A percentile compares a stretch with the other conserved stretches of the same genome.
Conservation (phyloP, 192 early-diverging fungal species). For the Oehlia diaphana region DNA sequence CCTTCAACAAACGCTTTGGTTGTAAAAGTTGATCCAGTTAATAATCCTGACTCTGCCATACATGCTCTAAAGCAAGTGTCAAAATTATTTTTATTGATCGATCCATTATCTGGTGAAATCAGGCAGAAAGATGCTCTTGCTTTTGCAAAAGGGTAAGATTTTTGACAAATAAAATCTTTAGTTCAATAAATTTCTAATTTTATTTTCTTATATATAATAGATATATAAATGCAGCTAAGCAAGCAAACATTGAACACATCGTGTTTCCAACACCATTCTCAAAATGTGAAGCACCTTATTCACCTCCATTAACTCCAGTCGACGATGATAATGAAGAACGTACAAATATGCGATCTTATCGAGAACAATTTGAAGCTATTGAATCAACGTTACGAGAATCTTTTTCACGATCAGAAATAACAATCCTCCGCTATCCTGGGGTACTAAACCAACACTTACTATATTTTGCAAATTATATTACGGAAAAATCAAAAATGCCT, state of each 20-base stretch:
- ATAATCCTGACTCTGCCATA: neutral
- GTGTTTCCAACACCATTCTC: slow-evolving; percentile 11
- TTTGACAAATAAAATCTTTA: neutral
- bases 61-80: neutral
- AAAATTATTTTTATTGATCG: slow-evolving; percentile 9
- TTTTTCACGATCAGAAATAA: neutral
- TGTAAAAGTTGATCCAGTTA: slow-evolving; percentile 6
- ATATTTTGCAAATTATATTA: neutral
- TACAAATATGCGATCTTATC: neutral
- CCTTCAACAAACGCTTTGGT: neutral
- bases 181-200: neutral
- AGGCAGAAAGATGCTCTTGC: neutral
- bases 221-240: slow-evolving; percentile 17
- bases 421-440: slow-evolving; percentile 2
- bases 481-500: neutral
- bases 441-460: slow-evolving; percentile 11
- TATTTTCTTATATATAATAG: neutral
- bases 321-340: neutral
- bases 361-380: slow-evolving; percentile 8
- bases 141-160: slow-evolving; percentile 5
- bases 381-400: neutral
- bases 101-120: neutral
- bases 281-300: neutral
- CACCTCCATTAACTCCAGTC: neutral
- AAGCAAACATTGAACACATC: slow-evolving; percentile 8